Evolutionary conservation across 2,329 filamentous ascomycete species (phyloP).

Genomic region (Escovopsis sp.): DNA sequence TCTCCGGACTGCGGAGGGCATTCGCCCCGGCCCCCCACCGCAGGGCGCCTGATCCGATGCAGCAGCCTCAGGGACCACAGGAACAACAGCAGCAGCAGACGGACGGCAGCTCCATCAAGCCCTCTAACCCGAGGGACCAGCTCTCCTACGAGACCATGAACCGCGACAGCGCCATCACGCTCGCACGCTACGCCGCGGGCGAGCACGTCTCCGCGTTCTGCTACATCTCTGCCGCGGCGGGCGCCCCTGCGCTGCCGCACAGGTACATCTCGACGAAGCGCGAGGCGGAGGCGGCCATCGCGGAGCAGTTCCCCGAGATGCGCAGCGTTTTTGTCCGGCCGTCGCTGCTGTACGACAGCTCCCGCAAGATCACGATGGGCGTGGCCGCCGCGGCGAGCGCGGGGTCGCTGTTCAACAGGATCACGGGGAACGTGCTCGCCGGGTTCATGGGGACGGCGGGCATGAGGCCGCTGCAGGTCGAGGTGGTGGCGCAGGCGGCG

Average conservation of each 20-base stretch:
- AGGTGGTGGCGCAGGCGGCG: conserved; percentile 75
- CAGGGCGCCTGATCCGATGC: conserved; percentile 61
- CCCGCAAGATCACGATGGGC: conserved; percentile 66
- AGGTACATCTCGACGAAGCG: conserved; percentile 87
- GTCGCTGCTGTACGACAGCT: conserved; percentile 79
- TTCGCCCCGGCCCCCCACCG: conserved; percentile 54
- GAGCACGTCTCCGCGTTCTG: conserved; percentile 56
- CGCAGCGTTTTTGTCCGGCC: conserved; percentile 71
- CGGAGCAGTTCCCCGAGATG: conserved; percentile 56
- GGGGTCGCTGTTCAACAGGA: conserved; percentile 59
- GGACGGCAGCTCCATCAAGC: conserved; percentile 43
- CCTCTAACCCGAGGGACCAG: conserved; percentile 54
- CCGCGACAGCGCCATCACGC: conserved; percentile 67
- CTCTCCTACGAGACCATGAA: conserved; percentile 98
- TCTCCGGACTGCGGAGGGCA: conserved; percentile 61
- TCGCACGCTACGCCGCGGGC: conserved; percentile 60
- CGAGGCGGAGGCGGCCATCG: conserved; percentile 68
- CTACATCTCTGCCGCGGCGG: conserved; percentile 79
- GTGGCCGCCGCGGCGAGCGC: conserved; percentile 65
- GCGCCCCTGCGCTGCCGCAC: conserved; percentile 66
- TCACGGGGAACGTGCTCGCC: conserved; percentile 62
- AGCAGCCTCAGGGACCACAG: conserved; percentile 23
- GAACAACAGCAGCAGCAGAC: too few species aligned
- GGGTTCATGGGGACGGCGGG: conserved; percentile 69
- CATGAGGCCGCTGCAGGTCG: conserved; percentile 74